A percentile compares a stretch with the other conserved stretches of the same genome.
phyloP scores from a whole-genome alignment of 2,329 filamentous ascomycete genomes.

The Alternaria sp. region DNA sequence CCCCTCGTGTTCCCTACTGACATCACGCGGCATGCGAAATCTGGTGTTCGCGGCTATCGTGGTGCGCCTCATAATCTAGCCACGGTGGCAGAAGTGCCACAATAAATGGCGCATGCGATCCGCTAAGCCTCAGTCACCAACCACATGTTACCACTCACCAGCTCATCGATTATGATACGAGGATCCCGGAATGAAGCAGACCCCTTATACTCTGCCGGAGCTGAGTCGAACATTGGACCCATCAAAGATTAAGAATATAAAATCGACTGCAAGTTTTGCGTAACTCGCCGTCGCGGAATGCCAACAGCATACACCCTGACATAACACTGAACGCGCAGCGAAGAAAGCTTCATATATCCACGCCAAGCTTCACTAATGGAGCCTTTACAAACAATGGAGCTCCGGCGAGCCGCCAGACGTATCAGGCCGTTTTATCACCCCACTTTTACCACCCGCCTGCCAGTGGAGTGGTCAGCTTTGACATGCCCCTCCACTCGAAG shows the following conservation, averaged over 20 bases:
- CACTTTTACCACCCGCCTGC: slow-evolving; percentile 36
- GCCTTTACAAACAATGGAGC: slow-evolving; percentile 25
- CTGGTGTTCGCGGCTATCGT: slow-evolving; percentile 5
- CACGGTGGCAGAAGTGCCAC: slow-evolving; percentile 20
- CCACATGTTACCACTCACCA: slow-evolving; percentile 16
- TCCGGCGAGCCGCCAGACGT: slow-evolving; percentile 35
- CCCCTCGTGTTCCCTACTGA: neutral
- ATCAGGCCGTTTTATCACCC: slow-evolving; percentile 29
- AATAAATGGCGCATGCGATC: slow-evolving; percentile 29
- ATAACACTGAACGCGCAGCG: slow-evolving; percentile 10
- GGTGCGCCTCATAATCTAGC: slow-evolving; percentile 8
- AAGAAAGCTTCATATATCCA: slow-evolving; percentile 24
- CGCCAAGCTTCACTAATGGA: slow-evolving; percentile 37
- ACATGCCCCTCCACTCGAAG: slow-evolving; percentile 18
- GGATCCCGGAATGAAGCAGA: neutral
- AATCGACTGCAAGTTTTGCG: neutral
- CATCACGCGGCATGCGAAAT: slow-evolving; percentile 2
- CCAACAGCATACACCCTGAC: neutral
- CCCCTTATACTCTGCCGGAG: neutral
- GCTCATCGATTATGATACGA: slow-evolving; percentile 9
- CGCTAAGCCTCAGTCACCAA: slow-evolving; percentile 25
- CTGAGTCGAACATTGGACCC: neutral
- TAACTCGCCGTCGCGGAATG: slow-evolving; percentile 1
- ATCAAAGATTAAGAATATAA: neutral
- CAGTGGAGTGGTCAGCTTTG: slow-evolving; percentile 19